These are phyloP conservation scores for Amaranthus tricolor DNA, from an alignment of 179 eudicot species.

Conservation along the genomic window DNA sequence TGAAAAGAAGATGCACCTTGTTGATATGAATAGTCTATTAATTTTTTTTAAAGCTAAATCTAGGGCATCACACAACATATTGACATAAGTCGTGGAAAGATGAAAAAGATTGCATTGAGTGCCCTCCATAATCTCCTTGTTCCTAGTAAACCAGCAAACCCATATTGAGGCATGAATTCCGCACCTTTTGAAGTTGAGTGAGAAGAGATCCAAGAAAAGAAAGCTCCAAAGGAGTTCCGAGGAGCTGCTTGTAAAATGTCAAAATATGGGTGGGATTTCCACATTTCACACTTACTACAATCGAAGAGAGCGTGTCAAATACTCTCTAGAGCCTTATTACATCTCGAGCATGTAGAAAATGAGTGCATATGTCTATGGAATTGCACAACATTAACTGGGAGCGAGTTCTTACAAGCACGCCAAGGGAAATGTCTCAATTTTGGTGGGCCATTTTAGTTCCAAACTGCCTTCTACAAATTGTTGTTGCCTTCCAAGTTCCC, in stretches of 20 bases:
- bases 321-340: not conserved
- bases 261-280: too few relatives aligned
- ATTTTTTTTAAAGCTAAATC: too few relatives aligned
- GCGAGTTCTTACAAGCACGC: not conserved
- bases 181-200: too few relatives aligned
- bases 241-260: not conserved
- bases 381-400: not conserved
- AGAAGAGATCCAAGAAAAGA: not conserved
- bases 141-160: not conserved
- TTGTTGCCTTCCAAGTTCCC: not conserved
- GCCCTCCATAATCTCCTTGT: not conserved
- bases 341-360: not conserved
- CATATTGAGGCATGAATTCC: not conserved
- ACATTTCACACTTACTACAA: too few relatives aligned
- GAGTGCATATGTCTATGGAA: not conserved
- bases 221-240: not conserved
- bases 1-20: too few relatives aligned
- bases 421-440: not conserved
- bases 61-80: too few relatives aligned
- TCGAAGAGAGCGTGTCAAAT: not conserved
- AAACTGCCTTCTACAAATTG: not conserved
- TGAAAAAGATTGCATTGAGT: not conserved
- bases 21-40: too few relatives aligned
- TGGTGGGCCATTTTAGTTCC: not conserved
- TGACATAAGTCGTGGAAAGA: too few relatives aligned